A percentile compares a stretch with the other conserved stretches of the same genome.
phyloP scores from a whole-genome alignment of 2,329 filamentous ascomycete species.

The Microthyrium microscopicum region DNA sequence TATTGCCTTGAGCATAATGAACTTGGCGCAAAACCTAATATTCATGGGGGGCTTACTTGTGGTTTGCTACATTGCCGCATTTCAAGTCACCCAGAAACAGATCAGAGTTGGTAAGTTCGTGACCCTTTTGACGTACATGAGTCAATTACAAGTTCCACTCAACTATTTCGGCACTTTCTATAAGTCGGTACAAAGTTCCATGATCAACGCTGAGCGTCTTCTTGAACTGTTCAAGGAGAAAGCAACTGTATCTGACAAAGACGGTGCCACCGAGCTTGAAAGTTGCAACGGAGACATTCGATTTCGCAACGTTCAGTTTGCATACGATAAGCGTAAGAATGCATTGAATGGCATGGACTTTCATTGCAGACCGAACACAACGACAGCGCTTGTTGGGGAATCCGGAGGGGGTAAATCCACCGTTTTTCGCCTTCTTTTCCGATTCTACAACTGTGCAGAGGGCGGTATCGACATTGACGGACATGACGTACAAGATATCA shows the following conservation, averaged over 20 bases:
- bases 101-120: constrained; percentile 52
- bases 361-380: constrained; percentile 74
- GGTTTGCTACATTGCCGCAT: constrained; percentile 53
- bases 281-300: constrained; percentile 65
- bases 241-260: constrained; percentile 72
- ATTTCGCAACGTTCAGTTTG: constrained; percentile 80
- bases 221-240: constrained; percentile 93
- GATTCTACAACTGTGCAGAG: constrained; percentile 76
- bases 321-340: constrained; percentile 74
- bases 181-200: constrained; percentile 82
- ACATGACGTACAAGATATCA: constrained; percentile 66
- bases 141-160: constrained; percentile 52
- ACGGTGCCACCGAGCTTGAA: constrained; percentile 43
- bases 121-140: constrained; percentile 57
- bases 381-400: constrained; percentile 89
- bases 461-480: constrained; percentile 77
- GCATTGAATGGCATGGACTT: constrained; percentile 75
- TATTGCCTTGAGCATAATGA: constrained; percentile 40
- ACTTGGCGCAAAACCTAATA: constrained; percentile 46
- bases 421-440: constrained; percentile 85
- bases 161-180: constrained; percentile 86
- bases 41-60: constrained; percentile 48
- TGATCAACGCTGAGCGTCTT: constrained; percentile 94
- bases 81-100: constrained; percentile 46
- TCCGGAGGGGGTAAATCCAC: constrained; percentile 96